Percentiles rank a stretch among this genome's conserved stretches.
Conservation (phyloP, 1,139 yeast genomes). For the Hansenula lynferdii region DNA sequence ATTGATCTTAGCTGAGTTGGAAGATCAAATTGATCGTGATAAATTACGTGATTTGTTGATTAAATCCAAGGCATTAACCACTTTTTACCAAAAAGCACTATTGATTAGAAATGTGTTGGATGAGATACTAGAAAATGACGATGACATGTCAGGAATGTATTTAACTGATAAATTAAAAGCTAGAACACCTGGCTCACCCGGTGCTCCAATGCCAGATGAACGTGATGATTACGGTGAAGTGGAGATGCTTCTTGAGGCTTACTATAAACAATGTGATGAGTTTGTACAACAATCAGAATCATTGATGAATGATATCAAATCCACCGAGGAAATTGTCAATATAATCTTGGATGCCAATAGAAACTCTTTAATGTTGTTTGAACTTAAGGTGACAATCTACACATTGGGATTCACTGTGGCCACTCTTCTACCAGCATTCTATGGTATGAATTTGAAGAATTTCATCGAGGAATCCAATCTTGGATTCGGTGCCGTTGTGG, state of each 20-base stretch:
- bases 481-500: constrained; percentile 41
- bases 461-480: constrained; percentile 61
- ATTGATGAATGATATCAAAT: constrained; percentile 62
- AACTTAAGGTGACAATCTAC: constrained; percentile 62
- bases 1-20: constrained; percentile 75
- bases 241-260: constrained; percentile 71
- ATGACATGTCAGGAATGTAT: constrained; percentile 66
- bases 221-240: constrained; percentile 57
- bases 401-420: constrained; percentile 55
- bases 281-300: constrained; percentile 76
- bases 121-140: constrained; percentile 83
- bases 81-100: constrained; percentile 79
- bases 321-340: constrained; percentile 78
- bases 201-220: constrained; percentile 23
- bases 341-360: constrained; percentile 76
- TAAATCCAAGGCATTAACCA: constrained; percentile 73
- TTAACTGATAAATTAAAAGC: constrained; percentile 39
- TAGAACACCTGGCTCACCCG: constrained; percentile 11
- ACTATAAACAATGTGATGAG: constrained; percentile 74
- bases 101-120: constrained; percentile 83
- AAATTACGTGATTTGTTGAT: constrained; percentile 76
- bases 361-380: constrained; percentile 71
- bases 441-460: constrained; percentile 79
- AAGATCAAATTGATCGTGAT: constrained; percentile 78
- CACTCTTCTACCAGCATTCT: constrained; percentile 67